phyloP scores from a whole-genome alignment of 2,329 filamentous ascomycete genomes.

The Curvularia lunata region DNA sequence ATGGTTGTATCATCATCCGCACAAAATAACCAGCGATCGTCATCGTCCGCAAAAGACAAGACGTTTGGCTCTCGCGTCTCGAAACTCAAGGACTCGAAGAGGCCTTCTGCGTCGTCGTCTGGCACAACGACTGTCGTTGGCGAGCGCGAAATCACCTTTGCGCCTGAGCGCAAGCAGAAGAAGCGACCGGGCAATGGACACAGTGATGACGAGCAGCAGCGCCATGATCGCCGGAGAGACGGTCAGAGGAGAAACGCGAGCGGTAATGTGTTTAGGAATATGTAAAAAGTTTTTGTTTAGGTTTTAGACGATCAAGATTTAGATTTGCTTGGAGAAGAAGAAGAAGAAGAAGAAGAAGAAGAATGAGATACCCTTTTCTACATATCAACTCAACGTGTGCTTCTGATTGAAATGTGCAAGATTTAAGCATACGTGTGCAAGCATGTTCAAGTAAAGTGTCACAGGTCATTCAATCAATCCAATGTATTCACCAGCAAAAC shows the following conservation, averaged over 20 bases:
- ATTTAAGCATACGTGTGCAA: background rate
- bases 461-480: background rate
- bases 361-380: no score
- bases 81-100: constrained; percentile 43
- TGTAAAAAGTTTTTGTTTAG: constrained; percentile 51
- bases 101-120: constrained; percentile 10
- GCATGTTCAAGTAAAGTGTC: background rate
- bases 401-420: no score
- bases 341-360: no score
- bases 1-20: constrained; percentile 62
- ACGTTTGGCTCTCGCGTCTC: constrained; percentile 65
- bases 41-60: constrained; percentile 54
- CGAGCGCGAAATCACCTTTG: constrained; percentile 73
- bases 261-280: constrained; percentile 73
- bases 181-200: constrained; percentile 27
- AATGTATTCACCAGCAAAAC: no score
- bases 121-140: constrained; percentile 51
- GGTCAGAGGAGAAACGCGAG: constrained; percentile 73
- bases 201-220: constrained; percentile 32
- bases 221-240: constrained; percentile 50
- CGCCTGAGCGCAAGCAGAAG: constrained; percentile 62
- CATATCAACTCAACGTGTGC: no score
- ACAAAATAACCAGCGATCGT: constrained; percentile 39
- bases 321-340: no score
- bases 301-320: no score